phyloP scores from a whole-genome alignment of 179 eudicot genomes.

The Kewa caespitosa region DNA sequence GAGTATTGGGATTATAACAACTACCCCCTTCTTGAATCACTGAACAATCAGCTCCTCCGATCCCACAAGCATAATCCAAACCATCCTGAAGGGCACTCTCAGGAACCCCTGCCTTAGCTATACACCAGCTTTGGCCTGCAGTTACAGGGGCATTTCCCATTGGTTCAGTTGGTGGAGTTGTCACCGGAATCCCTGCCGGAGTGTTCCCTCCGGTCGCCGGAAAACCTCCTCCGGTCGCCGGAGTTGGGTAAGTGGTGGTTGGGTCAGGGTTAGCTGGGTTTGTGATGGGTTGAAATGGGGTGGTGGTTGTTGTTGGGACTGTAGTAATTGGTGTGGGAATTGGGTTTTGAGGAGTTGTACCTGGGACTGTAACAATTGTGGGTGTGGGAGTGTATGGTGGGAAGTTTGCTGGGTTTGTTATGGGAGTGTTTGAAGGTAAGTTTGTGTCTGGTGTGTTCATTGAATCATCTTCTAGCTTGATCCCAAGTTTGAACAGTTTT shows the following conservation, averaged over 20 bases:
- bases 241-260: slow-evolving; percentile 39
- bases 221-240: slow-evolving; percentile 35
- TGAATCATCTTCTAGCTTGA: slow-evolving; percentile 38
- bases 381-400: slow-evolving; percentile 56
- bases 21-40: slow-evolving; percentile 65
- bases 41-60: slow-evolving; percentile 82
- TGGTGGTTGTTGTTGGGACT: slow-evolving; percentile 36
- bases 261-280: slow-evolving; percentile 39
- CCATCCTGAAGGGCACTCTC: slow-evolving; percentile 59
- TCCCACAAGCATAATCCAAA: slow-evolving; percentile 93
- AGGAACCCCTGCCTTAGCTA: slow-evolving; percentile 59
- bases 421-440: slow-evolving; percentile 36
- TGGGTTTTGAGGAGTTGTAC: slow-evolving; percentile 39
- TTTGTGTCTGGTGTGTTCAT: slow-evolving; percentile 35
- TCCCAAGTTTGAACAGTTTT: slow-evolving; percentile 29
- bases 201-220: slow-evolving; percentile 33
- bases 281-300: slow-evolving; percentile 29
- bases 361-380: slow-evolving; percentile 52
- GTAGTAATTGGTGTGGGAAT: slow-evolving; percentile 32
- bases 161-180: slow-evolving; percentile 32
- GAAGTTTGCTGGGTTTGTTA: slow-evolving; percentile 48
- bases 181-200: slow-evolving; percentile 38
- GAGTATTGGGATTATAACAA: slow-evolving; percentile 70
- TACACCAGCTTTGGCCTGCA: slow-evolving; percentile 80
- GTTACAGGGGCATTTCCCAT: slow-evolving; percentile 28